A percentile compares a stretch with the other conserved stretches of the same genome.
Conservation (phyloP, 306 rosid species). For the Glycine latifolia region DNA sequence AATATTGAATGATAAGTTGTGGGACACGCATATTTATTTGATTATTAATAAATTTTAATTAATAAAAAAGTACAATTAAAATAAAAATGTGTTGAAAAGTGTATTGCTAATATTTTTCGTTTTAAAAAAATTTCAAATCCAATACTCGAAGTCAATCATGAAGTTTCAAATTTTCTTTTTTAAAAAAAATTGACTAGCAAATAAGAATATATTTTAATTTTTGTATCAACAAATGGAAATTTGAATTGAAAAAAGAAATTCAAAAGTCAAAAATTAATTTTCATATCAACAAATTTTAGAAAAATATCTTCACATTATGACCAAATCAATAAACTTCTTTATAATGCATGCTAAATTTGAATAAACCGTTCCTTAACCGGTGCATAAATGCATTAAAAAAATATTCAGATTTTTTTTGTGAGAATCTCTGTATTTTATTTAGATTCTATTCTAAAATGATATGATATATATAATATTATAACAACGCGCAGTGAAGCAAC, state of each 20-base stretch:
- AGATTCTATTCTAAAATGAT: conserved; percentile 30
- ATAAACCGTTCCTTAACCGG: background rate
- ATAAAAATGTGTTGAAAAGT: background rate
- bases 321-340: background rate
- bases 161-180: background rate
- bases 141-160: background rate
- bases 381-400: background rate
- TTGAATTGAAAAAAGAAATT: conserved; percentile 6
- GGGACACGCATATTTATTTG: background rate
- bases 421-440: background rate
- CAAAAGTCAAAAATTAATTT: background rate
- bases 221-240: background rate
- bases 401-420: background rate
- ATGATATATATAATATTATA: background rate
- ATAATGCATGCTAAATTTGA: background rate
- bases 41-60: background rate
- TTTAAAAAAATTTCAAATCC: background rate
- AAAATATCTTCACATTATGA: background rate
- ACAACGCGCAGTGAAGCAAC: conserved; percentile 42
- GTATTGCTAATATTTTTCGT: background rate
- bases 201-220: background rate
- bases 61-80: background rate
- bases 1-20: background rate
- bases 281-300: background rate
- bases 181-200: background rate